Evolutionary conservation across 2,329 filamentous ascomycete species (phyloP).

Genomic region (Pseudogymnoascus sp.): DNA sequence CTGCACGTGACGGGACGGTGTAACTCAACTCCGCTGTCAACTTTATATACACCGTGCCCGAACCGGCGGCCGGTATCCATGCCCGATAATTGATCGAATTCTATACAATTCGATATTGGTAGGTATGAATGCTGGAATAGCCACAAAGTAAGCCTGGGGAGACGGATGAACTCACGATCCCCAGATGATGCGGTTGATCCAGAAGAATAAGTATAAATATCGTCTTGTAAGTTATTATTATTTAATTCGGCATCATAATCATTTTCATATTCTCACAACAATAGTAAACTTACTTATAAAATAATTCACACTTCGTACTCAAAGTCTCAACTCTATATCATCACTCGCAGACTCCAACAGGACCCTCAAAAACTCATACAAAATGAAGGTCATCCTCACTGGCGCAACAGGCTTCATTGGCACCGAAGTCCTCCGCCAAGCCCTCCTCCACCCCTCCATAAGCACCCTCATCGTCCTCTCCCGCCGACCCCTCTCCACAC

Average conservation of each 20-base stretch:
- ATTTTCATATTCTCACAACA: not conserved
- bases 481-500: slow-evolving; percentile 39
- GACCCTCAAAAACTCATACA: not conserved
- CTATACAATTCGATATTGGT: not conserved
- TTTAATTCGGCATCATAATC: not conserved
- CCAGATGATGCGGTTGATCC: not conserved
- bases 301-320: not conserved
- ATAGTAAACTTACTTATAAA: not conserved
- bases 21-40: not conserved
- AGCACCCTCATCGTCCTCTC: slow-evolving; percentile 44
- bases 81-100: not conserved
- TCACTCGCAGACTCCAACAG: not conserved
- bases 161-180: not conserved
- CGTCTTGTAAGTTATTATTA: not conserved
- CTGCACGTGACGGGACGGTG: not conserved
- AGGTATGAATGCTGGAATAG: not conserved
- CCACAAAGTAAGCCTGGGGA: not conserved
- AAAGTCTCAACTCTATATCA: not conserved
- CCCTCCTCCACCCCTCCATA: slow-evolving; percentile 42
- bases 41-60: not conserved
- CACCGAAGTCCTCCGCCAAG: slow-evolving; percentile 43
- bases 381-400: slow-evolving; percentile 53
- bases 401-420: slow-evolving; percentile 52
- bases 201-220: not conserved
- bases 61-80: not conserved